phyloP scores from a whole-genome alignment of 2,329 filamentous ascomycete genomes.

The Cordyceps cicadae region DNA sequence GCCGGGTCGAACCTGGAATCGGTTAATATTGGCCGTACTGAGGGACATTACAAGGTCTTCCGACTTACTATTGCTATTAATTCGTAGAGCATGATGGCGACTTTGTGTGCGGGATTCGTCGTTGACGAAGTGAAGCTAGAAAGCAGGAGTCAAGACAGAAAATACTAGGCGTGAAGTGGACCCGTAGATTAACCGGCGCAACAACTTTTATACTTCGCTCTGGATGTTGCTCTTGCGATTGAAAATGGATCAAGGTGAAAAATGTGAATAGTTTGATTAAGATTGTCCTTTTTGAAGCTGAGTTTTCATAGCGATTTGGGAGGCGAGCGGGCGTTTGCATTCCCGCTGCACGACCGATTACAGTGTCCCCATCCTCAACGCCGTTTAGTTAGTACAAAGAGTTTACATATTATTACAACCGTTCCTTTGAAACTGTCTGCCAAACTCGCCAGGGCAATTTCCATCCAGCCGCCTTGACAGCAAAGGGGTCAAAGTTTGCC shows the following conservation, averaged over 20 bases:
- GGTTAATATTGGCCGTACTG: background rate
- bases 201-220: background rate
- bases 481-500: constrained; percentile 77
- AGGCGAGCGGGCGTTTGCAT: background rate
- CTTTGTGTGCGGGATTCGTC: constrained; percentile 20
- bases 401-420: constrained; percentile 28
- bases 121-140: background rate
- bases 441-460: constrained; percentile 72
- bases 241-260: background rate
- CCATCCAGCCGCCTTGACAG: constrained; percentile 57
- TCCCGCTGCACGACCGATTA: background rate
- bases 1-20: constrained; percentile 74
- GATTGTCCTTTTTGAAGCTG: background rate
- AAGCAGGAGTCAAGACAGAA: constrained; percentile 5
- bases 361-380: constrained; percentile 26
- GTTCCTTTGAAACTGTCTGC: constrained; percentile 41
- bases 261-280: background rate
- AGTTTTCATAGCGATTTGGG: background rate
- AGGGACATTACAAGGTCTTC: background rate
- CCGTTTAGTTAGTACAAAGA: constrained; percentile 22
- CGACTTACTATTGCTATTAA: constrained; percentile 80
- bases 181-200: constrained; percentile 25
- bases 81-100: constrained; percentile 81
- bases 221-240: background rate
- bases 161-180: background rate